Conservation (phyloP, 208 protist genomes). For the Zelonia costaricensis region DNA sequence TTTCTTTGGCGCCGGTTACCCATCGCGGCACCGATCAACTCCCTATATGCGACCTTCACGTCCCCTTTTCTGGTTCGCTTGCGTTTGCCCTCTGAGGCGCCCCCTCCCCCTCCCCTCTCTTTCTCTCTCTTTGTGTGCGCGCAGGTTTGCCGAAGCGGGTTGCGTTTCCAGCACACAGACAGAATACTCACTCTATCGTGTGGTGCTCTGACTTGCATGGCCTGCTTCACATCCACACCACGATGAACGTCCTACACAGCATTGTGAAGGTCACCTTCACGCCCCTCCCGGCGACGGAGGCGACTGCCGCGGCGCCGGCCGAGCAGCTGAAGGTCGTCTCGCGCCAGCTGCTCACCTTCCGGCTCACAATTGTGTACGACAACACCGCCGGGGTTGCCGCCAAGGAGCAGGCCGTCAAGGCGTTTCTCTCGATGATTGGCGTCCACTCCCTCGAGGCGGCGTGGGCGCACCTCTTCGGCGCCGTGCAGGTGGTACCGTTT, state of each 20-base stretch:
- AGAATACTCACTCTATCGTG: no score
- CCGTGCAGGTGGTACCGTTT: conserved; percentile 41
- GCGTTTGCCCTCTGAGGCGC: no score
- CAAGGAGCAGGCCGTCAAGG: conserved; percentile 18
- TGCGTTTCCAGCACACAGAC: no score
- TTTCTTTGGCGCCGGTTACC: no score
- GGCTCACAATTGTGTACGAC: conserved; percentile 38
- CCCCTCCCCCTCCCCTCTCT: no score
- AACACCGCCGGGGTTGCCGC: conserved; percentile 26
- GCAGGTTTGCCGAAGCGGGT: no score
- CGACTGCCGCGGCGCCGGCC: not conserved
- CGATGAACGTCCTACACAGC: conserved; percentile 42
- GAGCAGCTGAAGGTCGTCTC: conserved; percentile 33
- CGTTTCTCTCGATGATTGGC: conserved; percentile 41
- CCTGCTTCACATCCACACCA: no score
- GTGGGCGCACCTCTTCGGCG: conserved; percentile 48
- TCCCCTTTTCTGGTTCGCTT: no score
- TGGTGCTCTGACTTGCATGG: no score
- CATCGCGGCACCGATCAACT: no score
- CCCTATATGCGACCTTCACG: no score
- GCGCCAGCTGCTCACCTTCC: conserved; percentile 43
- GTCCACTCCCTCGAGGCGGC: conserved; percentile 42
- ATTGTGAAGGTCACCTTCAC: conserved; percentile 34
- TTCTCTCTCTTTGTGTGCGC: no score
- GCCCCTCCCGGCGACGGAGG: conserved; percentile 4